Conservation (phyloP, 768 basidiomycete genomes). For the Russula earlei region DNA sequence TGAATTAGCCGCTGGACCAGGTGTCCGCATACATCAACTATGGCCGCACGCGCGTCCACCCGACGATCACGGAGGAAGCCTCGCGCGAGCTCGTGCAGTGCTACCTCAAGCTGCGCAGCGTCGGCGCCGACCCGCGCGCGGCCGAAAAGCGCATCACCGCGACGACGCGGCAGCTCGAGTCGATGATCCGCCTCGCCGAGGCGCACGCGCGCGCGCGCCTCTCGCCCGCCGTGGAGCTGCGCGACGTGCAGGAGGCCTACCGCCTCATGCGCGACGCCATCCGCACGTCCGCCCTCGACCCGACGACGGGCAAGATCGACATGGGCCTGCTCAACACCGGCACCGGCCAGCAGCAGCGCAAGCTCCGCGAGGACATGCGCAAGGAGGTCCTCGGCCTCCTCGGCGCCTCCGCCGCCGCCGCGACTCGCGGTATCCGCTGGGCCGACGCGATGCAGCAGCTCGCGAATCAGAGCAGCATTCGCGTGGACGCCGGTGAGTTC, state of each 20-base stretch:
- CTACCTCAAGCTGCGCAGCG: constrained; percentile 91
- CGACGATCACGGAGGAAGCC: constrained; percentile 78
- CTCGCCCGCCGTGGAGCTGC: constrained; percentile 72
- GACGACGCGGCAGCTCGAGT: constrained; percentile 94
- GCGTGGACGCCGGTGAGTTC: constrained; percentile 75
- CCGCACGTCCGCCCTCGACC: constrained; percentile 90
- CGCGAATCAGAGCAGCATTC: constrained; percentile 76
- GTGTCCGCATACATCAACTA: constrained; percentile 94
- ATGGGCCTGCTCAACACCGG: constrained; percentile 94
- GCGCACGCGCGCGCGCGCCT: constrained; percentile 96
- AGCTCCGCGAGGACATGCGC: constrained; percentile 82
- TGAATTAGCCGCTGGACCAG: constrained; percentile 85
- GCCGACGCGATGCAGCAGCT: constrained; percentile 69
- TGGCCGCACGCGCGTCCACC: constrained; percentile 77
- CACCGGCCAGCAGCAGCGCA: constrained; percentile 77
- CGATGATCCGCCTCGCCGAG: constrained; percentile 92
- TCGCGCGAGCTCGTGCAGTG: constrained; percentile 73
- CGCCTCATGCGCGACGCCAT: constrained; percentile 97
- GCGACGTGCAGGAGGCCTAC: constrained; percentile 84
- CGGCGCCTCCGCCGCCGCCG: constrained; percentile 35
- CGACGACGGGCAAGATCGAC: constrained; percentile 93
- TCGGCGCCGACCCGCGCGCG: constrained; percentile 80
- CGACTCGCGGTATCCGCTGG: constrained; percentile 66
- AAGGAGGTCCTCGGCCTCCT: constrained; percentile 65
- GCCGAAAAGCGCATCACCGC: constrained; percentile 95